Evolutionary conservation across 768 basidiomycete genomes (phyloP).

Genomic region (Leccinum obscurum): DNA sequence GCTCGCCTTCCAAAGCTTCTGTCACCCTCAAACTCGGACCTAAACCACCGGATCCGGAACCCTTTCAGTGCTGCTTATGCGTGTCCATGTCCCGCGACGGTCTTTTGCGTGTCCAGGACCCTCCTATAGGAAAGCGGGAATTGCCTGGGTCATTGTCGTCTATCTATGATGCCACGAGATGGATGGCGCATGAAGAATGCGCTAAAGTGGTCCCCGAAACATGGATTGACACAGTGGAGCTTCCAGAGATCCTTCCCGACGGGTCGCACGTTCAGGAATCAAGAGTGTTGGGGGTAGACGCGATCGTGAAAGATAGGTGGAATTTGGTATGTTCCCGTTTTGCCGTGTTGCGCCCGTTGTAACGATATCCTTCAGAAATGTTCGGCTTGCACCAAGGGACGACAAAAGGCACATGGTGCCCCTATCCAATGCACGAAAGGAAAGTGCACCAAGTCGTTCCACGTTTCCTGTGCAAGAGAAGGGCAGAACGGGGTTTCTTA

Average conservation of each 20-base stretch:
- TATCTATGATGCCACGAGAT: conserved; percentile 36
- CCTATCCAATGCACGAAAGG: conserved; percentile 93
- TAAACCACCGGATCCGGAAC: conserved; percentile 52
- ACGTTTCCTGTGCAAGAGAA: conserved; percentile 83
- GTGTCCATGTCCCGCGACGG: conserved; percentile 52
- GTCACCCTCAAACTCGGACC: conserved; percentile 71
- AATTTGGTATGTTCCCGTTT: conserved; percentile 61
- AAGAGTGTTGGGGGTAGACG: conserved; percentile 82
- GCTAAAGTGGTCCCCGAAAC: conserved; percentile 87
- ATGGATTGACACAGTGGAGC: conserved; percentile 77
- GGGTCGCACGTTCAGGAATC: conserved; percentile 41
- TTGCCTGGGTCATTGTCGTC: conserved; percentile 39
- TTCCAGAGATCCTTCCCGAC: conserved; percentile 27
- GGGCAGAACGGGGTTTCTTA: conserved; percentile 56
- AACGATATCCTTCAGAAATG: conserved; percentile 71
- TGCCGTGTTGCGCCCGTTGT: not conserved
- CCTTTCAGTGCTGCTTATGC: conserved; percentile 71
- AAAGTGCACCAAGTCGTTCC: conserved; percentile 91
- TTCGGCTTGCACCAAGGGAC: conserved; percentile 71
- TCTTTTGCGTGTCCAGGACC: conserved; percentile 67
- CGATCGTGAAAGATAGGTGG: conserved; percentile 91
- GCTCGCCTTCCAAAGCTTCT: conserved; percentile 40
- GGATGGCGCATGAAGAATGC: conserved; percentile 82
- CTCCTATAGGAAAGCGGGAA: conserved; percentile 57
- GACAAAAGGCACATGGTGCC: conserved; percentile 68